These are phyloP conservation scores for Colletotrichum trifolii DNA, from an alignment of 2,329 filamentous ascomycete species.

Conservation along the genomic window DNA sequence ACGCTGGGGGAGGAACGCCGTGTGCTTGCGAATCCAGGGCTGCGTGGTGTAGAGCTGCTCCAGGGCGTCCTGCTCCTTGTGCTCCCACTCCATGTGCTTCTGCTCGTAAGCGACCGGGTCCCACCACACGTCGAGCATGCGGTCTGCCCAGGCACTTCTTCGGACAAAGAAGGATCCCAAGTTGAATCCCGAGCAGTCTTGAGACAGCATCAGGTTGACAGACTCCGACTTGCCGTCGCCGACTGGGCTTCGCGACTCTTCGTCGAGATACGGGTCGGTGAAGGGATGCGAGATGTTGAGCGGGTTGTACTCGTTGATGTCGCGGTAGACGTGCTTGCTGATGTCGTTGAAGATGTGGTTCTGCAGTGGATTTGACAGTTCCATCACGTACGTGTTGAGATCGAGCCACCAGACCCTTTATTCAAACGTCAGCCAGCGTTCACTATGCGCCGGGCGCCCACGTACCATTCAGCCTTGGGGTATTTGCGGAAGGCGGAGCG, in stretches of 20 bases:
- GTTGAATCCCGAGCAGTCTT: constrained; percentile 97
- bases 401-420: constrained; percentile 98
- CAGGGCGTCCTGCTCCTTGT: constrained; percentile 96
- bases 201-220: constrained; percentile 87
- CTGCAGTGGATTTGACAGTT: constrained; percentile 90
- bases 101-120: constrained; percentile 98
- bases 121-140: constrained; percentile 96
- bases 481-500: constrained; percentile 91
- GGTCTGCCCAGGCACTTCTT: constrained; percentile 88
- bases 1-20: constrained; percentile 90
- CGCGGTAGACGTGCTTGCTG: constrained; percentile 81
- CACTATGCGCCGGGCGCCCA: constrained; percentile 28
- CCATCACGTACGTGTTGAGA: constrained; percentile 98
- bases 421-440: neutral
- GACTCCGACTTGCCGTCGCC: constrained; percentile 84
- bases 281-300: constrained; percentile 91
- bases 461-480: constrained; percentile 94
- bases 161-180: constrained; percentile 94
- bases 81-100: constrained; percentile 98
- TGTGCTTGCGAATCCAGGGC: constrained; percentile 90
- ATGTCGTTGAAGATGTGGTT: constrained; percentile 89
- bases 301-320: constrained; percentile 97
- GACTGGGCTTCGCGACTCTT: constrained; percentile 74
- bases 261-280: constrained; percentile 79
- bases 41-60: constrained; percentile 92